Evolutionary conservation across 306 rosid species (phyloP).

Genomic region (Gastrolobium bilobum): DNA sequence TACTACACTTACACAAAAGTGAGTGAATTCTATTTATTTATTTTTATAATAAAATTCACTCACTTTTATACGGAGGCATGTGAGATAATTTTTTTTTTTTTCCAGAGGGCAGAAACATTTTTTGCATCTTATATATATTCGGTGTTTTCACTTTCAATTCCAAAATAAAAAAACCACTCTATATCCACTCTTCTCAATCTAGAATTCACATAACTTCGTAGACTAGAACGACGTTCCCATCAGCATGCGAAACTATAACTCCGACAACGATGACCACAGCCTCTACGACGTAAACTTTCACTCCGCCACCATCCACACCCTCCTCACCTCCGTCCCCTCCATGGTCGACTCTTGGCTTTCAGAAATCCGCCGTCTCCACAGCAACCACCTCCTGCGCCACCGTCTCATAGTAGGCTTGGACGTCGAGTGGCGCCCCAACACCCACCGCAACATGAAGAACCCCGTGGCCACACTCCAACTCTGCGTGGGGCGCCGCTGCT

Average conservation of each 20-base stretch:
- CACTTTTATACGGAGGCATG: too few relatives aligned
- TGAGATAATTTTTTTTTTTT: too few relatives aligned
- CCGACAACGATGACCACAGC: constrained; percentile 35
- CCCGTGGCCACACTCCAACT: constrained; percentile 48
- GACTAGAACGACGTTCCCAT: background rate
- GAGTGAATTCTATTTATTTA: too few relatives aligned
- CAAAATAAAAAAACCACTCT: too few relatives aligned
- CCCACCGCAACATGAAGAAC: constrained; percentile 19
- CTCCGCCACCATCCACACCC: constrained; percentile 42
- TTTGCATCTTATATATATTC: too few relatives aligned
- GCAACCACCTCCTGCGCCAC: background rate
- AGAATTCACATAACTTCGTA: too few relatives aligned
- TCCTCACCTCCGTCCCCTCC: constrained; percentile 48
- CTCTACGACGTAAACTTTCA: constrained; percentile 48
- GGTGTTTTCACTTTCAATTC: too few relatives aligned
- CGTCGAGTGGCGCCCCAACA: constrained; percentile 64
- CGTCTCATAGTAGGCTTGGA: constrained; percentile 49
- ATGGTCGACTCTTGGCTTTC: constrained; percentile 52
- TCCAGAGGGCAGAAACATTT: too few relatives aligned
- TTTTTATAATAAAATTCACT: too few relatives aligned
- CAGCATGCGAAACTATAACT: background rate
- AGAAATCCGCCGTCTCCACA: background rate
- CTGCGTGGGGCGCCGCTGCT: constrained; percentile 49
- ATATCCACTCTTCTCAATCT: too few relatives aligned
- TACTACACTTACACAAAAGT: too few relatives aligned